phyloP scores from a whole-genome alignment of 2,329 filamentous ascomycete species.

The Alternaria ethzedia region DNA sequence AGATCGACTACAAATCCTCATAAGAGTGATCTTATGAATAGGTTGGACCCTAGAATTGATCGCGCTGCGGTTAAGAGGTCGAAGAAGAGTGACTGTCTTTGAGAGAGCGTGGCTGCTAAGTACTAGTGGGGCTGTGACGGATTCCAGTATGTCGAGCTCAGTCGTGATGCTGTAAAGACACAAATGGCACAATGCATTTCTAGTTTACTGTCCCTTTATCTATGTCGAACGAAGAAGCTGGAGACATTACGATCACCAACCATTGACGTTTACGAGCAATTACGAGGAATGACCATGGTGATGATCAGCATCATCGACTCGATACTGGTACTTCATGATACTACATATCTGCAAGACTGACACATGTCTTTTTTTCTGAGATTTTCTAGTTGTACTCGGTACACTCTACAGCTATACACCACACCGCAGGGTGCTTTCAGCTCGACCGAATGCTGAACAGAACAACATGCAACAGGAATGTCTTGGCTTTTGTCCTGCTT shows the following conservation, averaged over 20 bases:
- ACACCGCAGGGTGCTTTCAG: background rate
- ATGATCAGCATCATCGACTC: background rate
- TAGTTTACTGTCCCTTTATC: fast-evolving
- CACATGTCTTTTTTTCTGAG: background rate
- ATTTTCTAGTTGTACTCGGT: background rate
- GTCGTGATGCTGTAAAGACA: background rate
- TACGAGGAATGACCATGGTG: background rate
- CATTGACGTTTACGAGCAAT: background rate
- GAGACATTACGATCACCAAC: background rate
- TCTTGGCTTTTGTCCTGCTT: background rate
- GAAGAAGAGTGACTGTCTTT: background rate
- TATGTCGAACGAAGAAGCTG: fast-evolving
- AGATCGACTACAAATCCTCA: slow-evolving; percentile 12
- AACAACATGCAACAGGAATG: background rate
- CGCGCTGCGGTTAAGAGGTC: slow-evolving; percentile 4
- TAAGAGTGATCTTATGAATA: slow-evolving; percentile 18
- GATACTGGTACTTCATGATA: background rate
- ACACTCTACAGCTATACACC: background rate
- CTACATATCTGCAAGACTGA: background rate
- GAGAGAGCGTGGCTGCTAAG: background rate
- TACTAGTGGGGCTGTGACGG: background rate
- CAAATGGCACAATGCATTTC: background rate
- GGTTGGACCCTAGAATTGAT: slow-evolving; percentile 27
- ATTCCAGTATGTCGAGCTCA: fast-evolving
- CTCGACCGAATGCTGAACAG: background rate